Base-by-base conservation (phyloP, 306 rosid genomes). In the Macrotyloma uniflorum region DNA sequence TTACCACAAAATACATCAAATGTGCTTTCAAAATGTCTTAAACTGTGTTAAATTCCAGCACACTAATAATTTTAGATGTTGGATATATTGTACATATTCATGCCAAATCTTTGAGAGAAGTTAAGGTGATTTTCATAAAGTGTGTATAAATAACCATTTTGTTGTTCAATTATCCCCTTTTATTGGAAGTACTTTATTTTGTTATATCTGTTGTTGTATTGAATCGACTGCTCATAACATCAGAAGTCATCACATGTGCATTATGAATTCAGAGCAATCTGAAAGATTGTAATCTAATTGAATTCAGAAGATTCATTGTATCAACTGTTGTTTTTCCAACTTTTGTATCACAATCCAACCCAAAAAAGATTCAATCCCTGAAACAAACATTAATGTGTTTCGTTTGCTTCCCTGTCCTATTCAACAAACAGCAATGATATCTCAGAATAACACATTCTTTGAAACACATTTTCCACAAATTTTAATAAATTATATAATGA, bases 281-380 rank as follows among this genome's bases (percentile, higher is more conserved):
- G 13, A 20, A n/a, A 12, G 5, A 35, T 64, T 36, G 30, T 66
- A 12, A 22, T 19, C 0, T 2, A 13, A 19, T 66, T 36, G n/a
- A 64, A 36, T 20, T 40, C 35, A 40, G 4, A 14, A 43, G 72
- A 22, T 67, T 67, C 55, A 67, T 67, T 43, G 72, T 23, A 67
- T 20, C 32, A 65, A 10, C 5, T 5, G 18, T 38, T 43, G 54
- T 66, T 38, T 18, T 4, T 8, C 20, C 0, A 63, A 3, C 24
- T 64, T 36, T 64, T 63, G 26, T 18, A 1, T n/a, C 26, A 16
- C 33, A 42, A 67, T 35, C 14, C 22, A n/a, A n/a, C n/a, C n/a
- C n/a, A n/a, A n/a, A n/a, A n/a, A n/a, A n/a, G n/a, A n/a, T n/a
- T n/a, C 33, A 42, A 67, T 35, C 14, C 22, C 4, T 9, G 45